Evolutionary conservation across 495 filamentous ascomycete species (phyloP), one percentile per base, ranked within the genome.

Genomic region (Mytilinidion resinicola): DNA sequence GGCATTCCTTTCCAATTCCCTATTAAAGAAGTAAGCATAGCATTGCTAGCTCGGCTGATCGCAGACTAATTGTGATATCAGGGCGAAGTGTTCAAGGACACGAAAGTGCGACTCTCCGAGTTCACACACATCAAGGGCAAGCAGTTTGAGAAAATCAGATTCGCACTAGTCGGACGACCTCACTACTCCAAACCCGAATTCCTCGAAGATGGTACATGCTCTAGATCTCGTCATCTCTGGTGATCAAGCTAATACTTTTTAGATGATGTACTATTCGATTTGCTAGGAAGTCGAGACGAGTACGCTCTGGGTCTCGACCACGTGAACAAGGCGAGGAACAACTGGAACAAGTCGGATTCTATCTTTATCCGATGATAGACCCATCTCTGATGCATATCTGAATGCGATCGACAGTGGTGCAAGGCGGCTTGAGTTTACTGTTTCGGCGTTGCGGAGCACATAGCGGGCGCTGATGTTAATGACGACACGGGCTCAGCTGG

Each of bases 61-160:
- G 25, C 25, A 30, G 25, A 30, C 25, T 30, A 30, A 30, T 30
- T 30, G 6, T 2, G 6, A 49, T n/a, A 21, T 17, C 57, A 93
- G 85, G 88, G 85, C 36, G 93, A 98, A 68, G 72, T 77, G 37
- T 99, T 97, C 75, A 82, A 85, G 39, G 87, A 97, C 34, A 96
- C 93, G 51, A 95, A 91, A 75, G 85, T 91, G 66, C 84, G 93
- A 20, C 77, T 99, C 3, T 89, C 90, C 64, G 89, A 88, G 68
- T 82, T 93, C 49, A 95, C 88, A 2, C 91, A 91, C 11, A 84
- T 99, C 70, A 97, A 96, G 75, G 93, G 93, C 61, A 97, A 97
- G 77, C 89, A 89, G 55, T 93, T 97, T 61, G 93, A 99, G 72
- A 99, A 96, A 78, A 91, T 97, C 70, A 96, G 91, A 73, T 96